Evolutionary conservation across 192 early-diverging fungal genomes (phyloP), one percentile per base, ranked within the genome.

Genomic region (Umbelopsis ramanniana): DNA sequence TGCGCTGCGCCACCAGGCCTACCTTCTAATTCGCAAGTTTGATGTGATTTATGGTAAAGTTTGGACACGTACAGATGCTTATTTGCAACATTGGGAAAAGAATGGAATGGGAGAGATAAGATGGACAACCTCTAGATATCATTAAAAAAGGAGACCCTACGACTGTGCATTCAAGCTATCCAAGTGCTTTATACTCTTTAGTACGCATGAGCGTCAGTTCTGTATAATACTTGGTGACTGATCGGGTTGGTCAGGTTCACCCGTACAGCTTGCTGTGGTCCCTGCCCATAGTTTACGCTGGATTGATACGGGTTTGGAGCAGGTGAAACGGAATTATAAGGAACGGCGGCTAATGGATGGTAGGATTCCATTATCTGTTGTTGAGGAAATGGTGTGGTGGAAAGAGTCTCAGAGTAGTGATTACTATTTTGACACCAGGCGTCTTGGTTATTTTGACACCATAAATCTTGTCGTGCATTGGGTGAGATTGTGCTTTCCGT

Each of bases 291-390:
- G 11, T 43, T 11, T 43, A 43, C 40, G 11, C 11, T 43, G 6
- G 40, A 12, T 12, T n/a, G 33, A 17, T 63, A 63, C 35, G 53
- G 3, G 8, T 26, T 29, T 4, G 57, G 57, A 37, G 57, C 57
- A 17, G 33, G 57, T 26, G 57, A 63, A 19, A 63, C 57, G 10
- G 57, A 63, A 37, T 63, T 63, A 37, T 37, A 63, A 7, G 12
- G 33, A 63, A 29, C 17, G 17, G 19, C 57, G 12, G 57, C 14
- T 37, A 63, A 29, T 7, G 57, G 57, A 37, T 63, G 57, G 33
- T 63, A 63, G 33, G 57, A 63, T 12, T 63, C 57, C 29, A 63
- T 63, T 17, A 63, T 63, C 17, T 63, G 57, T 37, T 63, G 57
- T 17, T 63, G 57, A 3, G 57, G 57, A 29, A 19, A 63, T 11